Percentiles rank a stretch among this genome's conserved stretches.
phyloP scores from a whole-genome alignment of 2,329 filamentous ascomycete species.

The Juglanconis oblonga region DNA sequence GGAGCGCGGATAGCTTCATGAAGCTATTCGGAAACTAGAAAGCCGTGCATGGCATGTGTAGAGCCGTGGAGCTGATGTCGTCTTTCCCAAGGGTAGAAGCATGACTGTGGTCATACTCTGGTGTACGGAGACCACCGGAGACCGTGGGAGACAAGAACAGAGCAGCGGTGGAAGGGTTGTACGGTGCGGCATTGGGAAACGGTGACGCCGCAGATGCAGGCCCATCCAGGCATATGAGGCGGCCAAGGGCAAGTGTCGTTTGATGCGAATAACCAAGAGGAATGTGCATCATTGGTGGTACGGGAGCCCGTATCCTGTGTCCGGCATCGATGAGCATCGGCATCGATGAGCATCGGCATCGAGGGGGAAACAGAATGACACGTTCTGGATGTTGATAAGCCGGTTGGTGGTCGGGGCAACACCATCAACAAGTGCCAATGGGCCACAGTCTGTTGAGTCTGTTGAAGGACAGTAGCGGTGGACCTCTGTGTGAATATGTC shows the following conservation, averaged over 20 bases:
- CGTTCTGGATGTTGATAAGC: neutral
- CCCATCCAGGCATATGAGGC: neutral
- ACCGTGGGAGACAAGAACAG: neutral
- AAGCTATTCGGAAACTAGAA: constrained; percentile 9
- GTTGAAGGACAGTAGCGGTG: neutral
- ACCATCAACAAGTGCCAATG: no score
- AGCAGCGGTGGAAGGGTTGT: neutral
- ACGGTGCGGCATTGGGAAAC: neutral
- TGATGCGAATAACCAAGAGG: neutral
- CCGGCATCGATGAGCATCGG: no score
- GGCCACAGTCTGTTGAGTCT: neutral
- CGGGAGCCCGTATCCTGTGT: neutral
- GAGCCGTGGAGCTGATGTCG: neutral
- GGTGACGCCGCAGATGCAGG: neutral
- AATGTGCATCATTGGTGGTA: neutral
- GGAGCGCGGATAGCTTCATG: neutral
- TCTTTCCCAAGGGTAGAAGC: neutral
- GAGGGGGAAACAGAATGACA: neutral
- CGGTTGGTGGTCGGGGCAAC: neutral
- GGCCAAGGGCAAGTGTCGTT: neutral
- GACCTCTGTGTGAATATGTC: no score
- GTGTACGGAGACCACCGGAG: neutral
- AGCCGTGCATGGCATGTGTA: neutral
- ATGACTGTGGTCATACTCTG: neutral
- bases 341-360: constrained; percentile 1